These are phyloP conservation scores for Neonectria neomacrospora DNA, from an alignment of 2,329 filamentous ascomycete genomes.

Conservation along the genomic window DNA sequence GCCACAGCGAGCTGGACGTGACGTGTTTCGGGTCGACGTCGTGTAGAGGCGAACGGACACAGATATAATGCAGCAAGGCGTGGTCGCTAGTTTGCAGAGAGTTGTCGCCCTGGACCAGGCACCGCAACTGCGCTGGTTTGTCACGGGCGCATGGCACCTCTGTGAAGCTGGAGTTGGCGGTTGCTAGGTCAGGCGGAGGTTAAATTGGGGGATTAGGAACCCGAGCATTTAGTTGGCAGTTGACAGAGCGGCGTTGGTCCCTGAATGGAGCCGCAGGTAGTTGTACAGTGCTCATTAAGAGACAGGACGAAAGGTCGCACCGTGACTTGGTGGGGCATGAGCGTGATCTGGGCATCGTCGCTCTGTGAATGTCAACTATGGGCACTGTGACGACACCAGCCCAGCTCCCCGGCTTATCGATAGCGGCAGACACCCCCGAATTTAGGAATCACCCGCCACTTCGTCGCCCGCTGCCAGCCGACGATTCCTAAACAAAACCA, in stretches of 20 bases:
- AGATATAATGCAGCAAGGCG: not conserved
- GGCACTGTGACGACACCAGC: constrained; percentile 8
- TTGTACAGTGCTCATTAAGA: constrained; percentile 33
- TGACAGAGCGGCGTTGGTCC: constrained; percentile 22
- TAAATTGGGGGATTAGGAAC: constrained; percentile 39
- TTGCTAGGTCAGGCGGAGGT: constrained; percentile 42
- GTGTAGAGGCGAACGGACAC: constrained; percentile 14
- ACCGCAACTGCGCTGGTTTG: constrained; percentile 32
- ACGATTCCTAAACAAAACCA: constrained; percentile 15
- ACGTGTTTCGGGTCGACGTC: not conserved
- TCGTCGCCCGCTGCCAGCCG: constrained; percentile 21
- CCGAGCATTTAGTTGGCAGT: constrained; percentile 20
- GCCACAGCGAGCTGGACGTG: constrained; percentile 12
- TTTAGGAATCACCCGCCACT: constrained; percentile 39
- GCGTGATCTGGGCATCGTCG: not conserved
- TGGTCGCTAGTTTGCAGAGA: constrained; percentile 18
- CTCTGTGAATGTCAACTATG: not conserved
- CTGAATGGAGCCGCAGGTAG: constrained; percentile 22
- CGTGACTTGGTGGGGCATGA: not conserved
- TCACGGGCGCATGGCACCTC: constrained; percentile 41
- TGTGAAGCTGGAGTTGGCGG: constrained; percentile 32
- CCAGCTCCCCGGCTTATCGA: constrained; percentile 35
- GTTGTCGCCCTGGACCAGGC: constrained; percentile 31
- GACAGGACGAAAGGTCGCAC: not conserved
- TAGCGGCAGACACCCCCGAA: constrained; percentile 24